Base-by-base conservation (phyloP, 1,284 basidiomycete species). In the Afroboletus lepidellus region DNA sequence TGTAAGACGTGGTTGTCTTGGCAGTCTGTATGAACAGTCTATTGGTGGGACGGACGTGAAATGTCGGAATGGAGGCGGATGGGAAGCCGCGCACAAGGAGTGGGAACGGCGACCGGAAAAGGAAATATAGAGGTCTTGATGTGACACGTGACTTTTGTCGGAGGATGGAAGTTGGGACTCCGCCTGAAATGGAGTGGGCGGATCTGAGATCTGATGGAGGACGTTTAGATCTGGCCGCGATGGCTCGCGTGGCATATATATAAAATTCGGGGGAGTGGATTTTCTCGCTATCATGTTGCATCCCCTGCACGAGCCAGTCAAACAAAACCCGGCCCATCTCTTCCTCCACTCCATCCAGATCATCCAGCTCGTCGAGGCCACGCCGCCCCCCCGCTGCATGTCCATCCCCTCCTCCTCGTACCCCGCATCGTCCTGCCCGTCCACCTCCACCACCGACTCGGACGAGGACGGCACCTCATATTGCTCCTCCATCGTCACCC, bases 341-440 rank as follows among this genome's bases (percentile, higher is more conserved):
- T 79, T 77, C 69, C 68, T 78, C 56, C 75, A 77, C 65, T 70
- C 79, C 18, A 69, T 83, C 25, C 80, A 84, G 69, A 81, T 88
- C 72, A 89, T 88, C 52, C 78, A 87, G 69, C 86, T 89, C 70
- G 80, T 81, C 45, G 85, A 89, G 64, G 82, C 78, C 5, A 65
- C 82, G 0, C 74, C 83, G 2, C 84, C 85, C 0, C 78, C 82
- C 0, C 63, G 54, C 41, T 53, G 67, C 39, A 73, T 77, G 34
- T 64, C 74, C 39, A 72, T 75, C 47, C 73, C 66, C 3, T 61
- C 70, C 2, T 72, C 73, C 0, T 75, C 72, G n/a, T n/a, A n/a
- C 8, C 69, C 67, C 4, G 59, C 57, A 12, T 72, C 69, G 0
- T 76, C 74, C 2, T 72, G 59, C 23, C 67, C 69, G 1, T 74